Evolutionary conservation across 1,139 yeast genomes (phyloP), one percentile per base, ranked within the genome.

Genomic region (Suhomyces atakaporum): DNA sequence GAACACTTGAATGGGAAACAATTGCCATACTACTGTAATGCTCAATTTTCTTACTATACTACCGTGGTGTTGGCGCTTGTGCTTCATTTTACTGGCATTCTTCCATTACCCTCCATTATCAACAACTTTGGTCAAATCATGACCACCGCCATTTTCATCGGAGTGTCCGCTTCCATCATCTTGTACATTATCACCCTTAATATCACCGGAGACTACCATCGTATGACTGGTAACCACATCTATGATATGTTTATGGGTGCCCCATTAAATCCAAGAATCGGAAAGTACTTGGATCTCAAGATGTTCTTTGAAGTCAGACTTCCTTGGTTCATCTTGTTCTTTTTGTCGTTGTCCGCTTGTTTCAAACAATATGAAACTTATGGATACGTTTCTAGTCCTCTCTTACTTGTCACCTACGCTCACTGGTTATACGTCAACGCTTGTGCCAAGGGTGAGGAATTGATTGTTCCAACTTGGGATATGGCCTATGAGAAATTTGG

Each of bases 401-500:
- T 89, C 31, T 70, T 73, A 38, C 81, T 85, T 47, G 73, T 89
- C 29, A 66, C 87, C 50, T 68, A 84, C 45, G 97, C 95, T 12
- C 95, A 90, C 60, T 92, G 95, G 87, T 71, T 89, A 37, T 92
- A 92, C 56, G 96, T 96, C 46, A 92, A 92, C 58, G 96, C 97
- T 3, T 92, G 97, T 66, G 84, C 96, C 43, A 92, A 92, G 66
- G 98, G 97, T 49, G 98, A 92, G 67, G 97, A 94, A 60, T 73
- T 90, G 53, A 90, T 92, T 60, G 96, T 90, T 42, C 96, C 97
- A 47, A 84, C 96, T 13, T 92, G 98, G 98, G 98, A 92, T 63
- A 90, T 92, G 97, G 97, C 96, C 31, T 92, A 92, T 63, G 98
- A 92, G 63, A 92, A 94, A 66, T 92, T 92, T 54, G 98, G 98